Evolutionary conservation across 2,329 filamentous ascomycete genomes (phyloP).

Genomic region (Xylariaceae sp.): DNA sequence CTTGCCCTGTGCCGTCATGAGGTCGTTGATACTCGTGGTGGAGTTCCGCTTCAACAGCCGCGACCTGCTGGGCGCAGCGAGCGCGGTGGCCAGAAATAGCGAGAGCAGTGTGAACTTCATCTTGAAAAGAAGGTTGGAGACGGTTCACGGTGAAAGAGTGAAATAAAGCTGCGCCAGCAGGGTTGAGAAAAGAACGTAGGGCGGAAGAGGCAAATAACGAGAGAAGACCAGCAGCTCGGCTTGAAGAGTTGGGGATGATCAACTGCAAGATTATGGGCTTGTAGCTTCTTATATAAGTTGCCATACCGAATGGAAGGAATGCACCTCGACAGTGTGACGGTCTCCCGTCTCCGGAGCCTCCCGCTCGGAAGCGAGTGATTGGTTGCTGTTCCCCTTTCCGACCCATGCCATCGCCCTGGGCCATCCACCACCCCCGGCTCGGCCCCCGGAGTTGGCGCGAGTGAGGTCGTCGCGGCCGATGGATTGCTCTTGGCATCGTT

Average conservation of each 20-base stretch:
- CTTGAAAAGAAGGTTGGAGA: not conserved
- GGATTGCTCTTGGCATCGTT: no score
- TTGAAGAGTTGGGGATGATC: not conserved
- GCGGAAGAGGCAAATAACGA: not conserved
- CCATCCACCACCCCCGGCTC: no score
- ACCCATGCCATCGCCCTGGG: no score
- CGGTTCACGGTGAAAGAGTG: not conserved
- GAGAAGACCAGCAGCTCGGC: constrained; percentile 1
- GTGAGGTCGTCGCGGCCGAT: no score
- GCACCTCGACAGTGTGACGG: not conserved
- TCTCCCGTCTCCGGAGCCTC: not conserved
- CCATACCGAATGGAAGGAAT: not conserved
- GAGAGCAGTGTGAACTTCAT: constrained; percentile 5
- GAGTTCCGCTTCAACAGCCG: constrained; percentile 1
- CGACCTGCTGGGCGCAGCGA: constrained; percentile 2
- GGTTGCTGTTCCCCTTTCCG: not conserved
- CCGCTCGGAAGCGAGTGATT: not conserved
- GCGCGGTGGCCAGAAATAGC: constrained; percentile 3
- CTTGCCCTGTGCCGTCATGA: constrained; percentile 7
- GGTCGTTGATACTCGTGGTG: constrained; percentile 6
- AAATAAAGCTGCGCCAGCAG: not conserved
- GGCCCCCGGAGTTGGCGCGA: no score
- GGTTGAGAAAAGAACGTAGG: not conserved
- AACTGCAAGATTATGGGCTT: not conserved
- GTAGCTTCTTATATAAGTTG: not conserved